Evolutionary conservation across 371 early-diverging fungal genomes (phyloP).

Genomic region (Mucor piriformis): DNA sequence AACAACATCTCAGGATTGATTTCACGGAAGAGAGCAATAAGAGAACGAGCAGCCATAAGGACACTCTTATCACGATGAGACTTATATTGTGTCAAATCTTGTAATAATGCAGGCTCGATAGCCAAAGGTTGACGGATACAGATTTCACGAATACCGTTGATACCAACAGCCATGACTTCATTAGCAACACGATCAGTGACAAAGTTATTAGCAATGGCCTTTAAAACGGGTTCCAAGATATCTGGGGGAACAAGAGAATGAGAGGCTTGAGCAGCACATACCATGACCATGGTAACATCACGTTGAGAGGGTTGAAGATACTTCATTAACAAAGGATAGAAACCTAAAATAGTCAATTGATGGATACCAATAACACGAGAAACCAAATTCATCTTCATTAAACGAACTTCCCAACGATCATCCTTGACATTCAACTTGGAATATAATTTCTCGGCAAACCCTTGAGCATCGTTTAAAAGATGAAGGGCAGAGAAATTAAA

Average conservation of each 20-base stretch:
- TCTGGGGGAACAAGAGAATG: slow-evolving; percentile 95
- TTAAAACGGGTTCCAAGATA: slow-evolving; percentile 78
- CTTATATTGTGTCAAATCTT: slow-evolving; percentile 90
- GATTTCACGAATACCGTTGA: slow-evolving; percentile 95
- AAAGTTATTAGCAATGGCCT: slow-evolving; percentile 94
- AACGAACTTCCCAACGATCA: slow-evolving; percentile 84
- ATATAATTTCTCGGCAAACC: slow-evolving; percentile 91
- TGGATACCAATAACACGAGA: slow-evolving; percentile 94
- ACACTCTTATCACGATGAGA: slow-evolving; percentile 90
- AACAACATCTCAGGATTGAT: slow-evolving; percentile 90
- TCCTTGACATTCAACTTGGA: slow-evolving; percentile 69
- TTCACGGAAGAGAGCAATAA: slow-evolving; percentile 90
- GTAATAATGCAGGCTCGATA: slow-evolving; percentile 83
- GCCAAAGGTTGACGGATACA: slow-evolving; percentile 88
- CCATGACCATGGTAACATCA: slow-evolving; percentile 92
- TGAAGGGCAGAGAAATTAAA: slow-evolving; percentile 94
- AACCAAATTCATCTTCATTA: slow-evolving; percentile 90
- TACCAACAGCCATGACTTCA: slow-evolving; percentile 93
- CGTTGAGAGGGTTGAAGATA: slow-evolving; percentile 93
- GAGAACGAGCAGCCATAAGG: slow-evolving; percentile 87
- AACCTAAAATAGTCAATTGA: slow-evolving; percentile 83
- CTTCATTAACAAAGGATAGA: slow-evolving; percentile 87
- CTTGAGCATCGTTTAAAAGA: slow-evolving; percentile 94
- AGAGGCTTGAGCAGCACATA: slow-evolving; percentile 86
- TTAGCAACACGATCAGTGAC: slow-evolving; percentile 86